Percentiles rank a stretch among this genome's conserved stretches.
phyloP scores from a whole-genome alignment of 139 green algal species.

The Haematococcus lacustris region DNA sequence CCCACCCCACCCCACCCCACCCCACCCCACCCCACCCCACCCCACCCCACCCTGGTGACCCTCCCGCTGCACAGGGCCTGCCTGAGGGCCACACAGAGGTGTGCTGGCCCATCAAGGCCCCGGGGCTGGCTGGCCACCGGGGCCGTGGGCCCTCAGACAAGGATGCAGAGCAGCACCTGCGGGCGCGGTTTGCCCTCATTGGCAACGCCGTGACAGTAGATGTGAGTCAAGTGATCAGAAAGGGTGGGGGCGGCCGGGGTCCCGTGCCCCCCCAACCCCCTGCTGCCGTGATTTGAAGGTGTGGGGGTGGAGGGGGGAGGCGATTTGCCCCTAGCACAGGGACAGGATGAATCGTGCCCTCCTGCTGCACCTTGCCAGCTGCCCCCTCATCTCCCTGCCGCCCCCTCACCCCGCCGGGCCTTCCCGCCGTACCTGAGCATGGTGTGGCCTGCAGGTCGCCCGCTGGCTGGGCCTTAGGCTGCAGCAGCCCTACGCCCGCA shows the following conservation, averaged over 20 bases:
- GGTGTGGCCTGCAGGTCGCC: conserved; percentile 28
- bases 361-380: background rate
- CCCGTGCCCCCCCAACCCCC: background rate
- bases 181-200: conserved; percentile 57
- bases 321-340: background rate
- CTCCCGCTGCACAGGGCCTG: too few species aligned
- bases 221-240: conserved; percentile 15
- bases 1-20: too few species aligned
- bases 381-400: background rate
- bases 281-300: background rate
- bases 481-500: conserved; percentile 37
- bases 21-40: too few species aligned
- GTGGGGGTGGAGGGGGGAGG: too few species aligned
- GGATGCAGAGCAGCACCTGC: conserved; percentile 33
- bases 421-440: too few species aligned
- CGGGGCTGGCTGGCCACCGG: conserved; percentile 6
- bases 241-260: too few species aligned
- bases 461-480: conserved; percentile 55
- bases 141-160: conserved; percentile 29
- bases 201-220: conserved; percentile 80
- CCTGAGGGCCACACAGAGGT: conserved; percentile 54
- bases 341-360: background rate
- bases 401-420: background rate
- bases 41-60: too few species aligned
- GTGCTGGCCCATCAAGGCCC: conserved; percentile 50